These are phyloP conservation scores for Tricholoma terreum DNA, from an alignment of 768 basidiomycete genomes.

Conservation along the genomic window DNA sequence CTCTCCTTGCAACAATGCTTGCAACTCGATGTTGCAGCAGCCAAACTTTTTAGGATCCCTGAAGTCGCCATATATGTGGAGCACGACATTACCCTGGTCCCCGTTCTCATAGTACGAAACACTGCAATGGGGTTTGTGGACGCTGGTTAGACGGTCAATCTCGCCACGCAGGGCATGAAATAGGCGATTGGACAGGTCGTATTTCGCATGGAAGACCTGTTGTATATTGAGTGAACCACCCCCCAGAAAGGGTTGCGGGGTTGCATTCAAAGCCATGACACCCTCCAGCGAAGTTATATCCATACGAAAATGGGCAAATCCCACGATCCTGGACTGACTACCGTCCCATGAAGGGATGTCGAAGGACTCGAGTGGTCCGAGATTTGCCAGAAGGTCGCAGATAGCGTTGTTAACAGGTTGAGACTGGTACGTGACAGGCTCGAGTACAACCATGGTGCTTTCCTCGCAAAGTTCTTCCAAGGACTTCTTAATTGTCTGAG, in stretches of 20 bases:
- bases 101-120: slow-evolving; percentile 30
- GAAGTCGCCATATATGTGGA: slow-evolving; percentile 33
- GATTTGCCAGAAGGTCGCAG: slow-evolving; percentile 29
- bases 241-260: slow-evolving; percentile 36
- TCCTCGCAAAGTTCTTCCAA: slow-evolving; percentile 32
- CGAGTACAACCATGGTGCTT: slow-evolving; percentile 24
- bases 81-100: slow-evolving; percentile 29
- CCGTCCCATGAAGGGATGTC: slow-evolving; percentile 34
- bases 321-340: slow-evolving; percentile 31
- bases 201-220: slow-evolving; percentile 38
- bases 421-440: slow-evolving; percentile 33
- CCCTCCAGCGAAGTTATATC: slow-evolving; percentile 20
- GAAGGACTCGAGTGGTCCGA: slow-evolving; percentile 39
- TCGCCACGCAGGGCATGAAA: slow-evolving; percentile 35
- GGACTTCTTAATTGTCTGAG: slow-evolving; percentile 26
- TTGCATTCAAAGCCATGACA: slow-evolving; percentile 25
- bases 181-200: slow-evolving; percentile 30
- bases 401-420: slow-evolving; percentile 29
- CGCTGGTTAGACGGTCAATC: slow-evolving; percentile 31
- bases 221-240: slow-evolving; percentile 35
- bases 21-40: slow-evolving; percentile 34
- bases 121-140: slow-evolving; percentile 25
- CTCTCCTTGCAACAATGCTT: slow-evolving; percentile 37
- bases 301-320: slow-evolving; percentile 40
- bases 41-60: slow-evolving; percentile 33